Percentiles rank a stretch among this genome's conserved stretches.
Conservation (phyloP, 2,329 filamentous ascomycete genomes). For the Westerdykella sp. region DNA sequence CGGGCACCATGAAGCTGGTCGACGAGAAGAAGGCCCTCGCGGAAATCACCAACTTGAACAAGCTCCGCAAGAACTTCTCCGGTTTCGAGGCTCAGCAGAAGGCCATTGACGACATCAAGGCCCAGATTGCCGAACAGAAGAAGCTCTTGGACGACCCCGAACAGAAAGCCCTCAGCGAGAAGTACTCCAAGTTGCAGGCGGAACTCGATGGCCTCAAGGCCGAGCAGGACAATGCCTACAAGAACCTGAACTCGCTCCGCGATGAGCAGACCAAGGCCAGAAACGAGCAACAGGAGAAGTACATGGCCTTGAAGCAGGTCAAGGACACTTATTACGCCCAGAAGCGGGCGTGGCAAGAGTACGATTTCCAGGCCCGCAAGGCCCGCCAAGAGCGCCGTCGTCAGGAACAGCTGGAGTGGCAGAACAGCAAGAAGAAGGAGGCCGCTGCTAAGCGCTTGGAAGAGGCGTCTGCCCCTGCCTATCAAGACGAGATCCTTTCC, state of each 20-base stretch:
- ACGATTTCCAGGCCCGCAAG: slow-evolving; percentile 76
- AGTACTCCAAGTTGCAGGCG: slow-evolving; percentile 76
- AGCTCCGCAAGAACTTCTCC: slow-evolving; percentile 85
- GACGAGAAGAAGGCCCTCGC: slow-evolving; percentile 92
- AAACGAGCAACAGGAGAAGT: slow-evolving; percentile 81
- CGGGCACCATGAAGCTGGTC: slow-evolving; percentile 87
- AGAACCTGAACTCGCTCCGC: slow-evolving; percentile 74
- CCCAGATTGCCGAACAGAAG: slow-evolving; percentile 81
- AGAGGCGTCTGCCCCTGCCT: slow-evolving; percentile 80
- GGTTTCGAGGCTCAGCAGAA: slow-evolving; percentile 81
- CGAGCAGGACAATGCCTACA: slow-evolving; percentile 85
- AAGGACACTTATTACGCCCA: slow-evolving; percentile 83
- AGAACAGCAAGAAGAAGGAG: slow-evolving; percentile 68
- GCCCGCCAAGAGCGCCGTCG: slow-evolving; percentile 70
- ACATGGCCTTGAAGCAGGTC: slow-evolving; percentile 70
- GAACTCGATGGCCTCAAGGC: slow-evolving; percentile 88
- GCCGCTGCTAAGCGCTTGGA: slow-evolving; percentile 69
- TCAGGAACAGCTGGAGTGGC: slow-evolving; percentile 69
- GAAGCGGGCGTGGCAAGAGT: slow-evolving; percentile 75
- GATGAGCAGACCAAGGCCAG: slow-evolving; percentile 82
- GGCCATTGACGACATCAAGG: slow-evolving; percentile 78
- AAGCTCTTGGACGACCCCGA: slow-evolving; percentile 89
- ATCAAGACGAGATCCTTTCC: slow-evolving; percentile 84
- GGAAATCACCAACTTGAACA: slow-evolving; percentile 76
- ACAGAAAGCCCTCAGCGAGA: slow-evolving; percentile 77